Evolutionary conservation across 2,329 filamentous ascomycete species (phyloP), one percentile per base, ranked within the genome.

Genomic region (Huntiella bhutanensis): DNA sequence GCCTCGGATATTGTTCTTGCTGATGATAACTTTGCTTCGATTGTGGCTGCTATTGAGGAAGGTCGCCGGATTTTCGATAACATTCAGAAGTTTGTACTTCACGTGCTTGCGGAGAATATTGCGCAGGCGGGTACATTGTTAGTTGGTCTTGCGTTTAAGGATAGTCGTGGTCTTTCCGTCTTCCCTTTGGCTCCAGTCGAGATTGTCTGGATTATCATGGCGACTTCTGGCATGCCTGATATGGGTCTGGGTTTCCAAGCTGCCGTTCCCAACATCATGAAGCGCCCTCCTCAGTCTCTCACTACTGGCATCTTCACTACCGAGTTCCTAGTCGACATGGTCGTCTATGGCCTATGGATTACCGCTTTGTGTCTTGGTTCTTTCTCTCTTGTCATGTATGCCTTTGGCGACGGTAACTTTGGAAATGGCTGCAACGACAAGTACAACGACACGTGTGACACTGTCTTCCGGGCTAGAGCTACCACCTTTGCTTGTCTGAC

Each of bases 181-280:
- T 85, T 84, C 57, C 80, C 80, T 0, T 68, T 85, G 2, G 67
- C 78, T 0, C 80, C 80, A 0, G 76, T 85, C n/a, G 75, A 85
- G 53, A 82, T 85, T 52, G 67, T 86, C 41, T 86, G 80, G 81
- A 77, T 86, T 52, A 84, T 84, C 57, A 84, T 85, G 78, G 71
- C 82, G 45, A 86, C 80, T 0, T 82, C 77, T 40, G 77, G 75
- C 15, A 67, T 84, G 53, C 80, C 80, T 1, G 81, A 83, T 52
- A 83, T 85, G 75, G 82, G 81, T 51, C 67, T 86, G 3, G 80
- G 81, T 3, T 79, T 83, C 60, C 80, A 86, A 61, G 63, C 68
- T 36, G 78, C 80, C 0, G 74, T 76, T 0, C 71, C 78, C 0
- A 78, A 82, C 56, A 77, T 85, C 51, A 74, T 86, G 62, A 57